phyloP scores from a whole-genome alignment of 2,329 filamentous ascomycete species.

The Cercospora sesami region DNA sequence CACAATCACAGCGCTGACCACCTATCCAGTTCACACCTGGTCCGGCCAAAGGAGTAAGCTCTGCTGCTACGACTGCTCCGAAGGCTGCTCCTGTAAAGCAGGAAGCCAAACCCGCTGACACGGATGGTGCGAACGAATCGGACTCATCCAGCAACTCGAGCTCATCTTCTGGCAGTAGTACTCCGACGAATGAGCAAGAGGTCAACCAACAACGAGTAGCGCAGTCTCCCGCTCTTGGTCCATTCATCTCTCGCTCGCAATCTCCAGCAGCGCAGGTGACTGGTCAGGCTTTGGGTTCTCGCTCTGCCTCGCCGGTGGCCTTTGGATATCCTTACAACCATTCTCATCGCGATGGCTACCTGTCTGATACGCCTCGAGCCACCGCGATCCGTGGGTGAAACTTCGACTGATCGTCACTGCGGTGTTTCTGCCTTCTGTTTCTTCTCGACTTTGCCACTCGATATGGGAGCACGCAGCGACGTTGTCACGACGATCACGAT shows the following conservation, averaged over 20 bases:
- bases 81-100: slow-evolving; percentile 11
- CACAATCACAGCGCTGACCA: slow-evolving; percentile 34
- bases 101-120: slow-evolving; percentile 15
- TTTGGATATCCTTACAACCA: slow-evolving; percentile 42
- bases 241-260: slow-evolving; percentile 36
- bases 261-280: slow-evolving; percentile 36
- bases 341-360: slow-evolving; percentile 37
- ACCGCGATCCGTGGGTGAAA: slow-evolving; percentile 41
- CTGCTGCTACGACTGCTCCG: slow-evolving; percentile 20
- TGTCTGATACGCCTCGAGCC: slow-evolving; percentile 38
- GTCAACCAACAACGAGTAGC: slow-evolving; percentile 31
- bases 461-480: slow-evolving; percentile 28
- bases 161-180: slow-evolving; percentile 29
- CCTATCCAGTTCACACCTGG: slow-evolving; percentile 40
- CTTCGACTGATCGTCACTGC: slow-evolving; percentile 18
- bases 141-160: slow-evolving; percentile 25
- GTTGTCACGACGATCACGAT: slow-evolving; percentile 22
- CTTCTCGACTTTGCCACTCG: slow-evolving; percentile 21
- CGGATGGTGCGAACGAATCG: slow-evolving; percentile 18
- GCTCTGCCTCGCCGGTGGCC: slow-evolving; percentile 36
- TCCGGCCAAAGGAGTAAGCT: slow-evolving; percentile 32
- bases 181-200: slow-evolving; percentile 34
- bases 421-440: slow-evolving; percentile 20
- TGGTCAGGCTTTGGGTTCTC: slow-evolving; percentile 30
- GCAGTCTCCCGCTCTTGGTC: slow-evolving; percentile 25